Percentiles rank a stretch among this genome's conserved stretches.
These are phyloP conservation scores for Asterionellopsis glacialis DNA, from an alignment of 108 stramenopile genomes.

Conservation along the genomic window DNA sequence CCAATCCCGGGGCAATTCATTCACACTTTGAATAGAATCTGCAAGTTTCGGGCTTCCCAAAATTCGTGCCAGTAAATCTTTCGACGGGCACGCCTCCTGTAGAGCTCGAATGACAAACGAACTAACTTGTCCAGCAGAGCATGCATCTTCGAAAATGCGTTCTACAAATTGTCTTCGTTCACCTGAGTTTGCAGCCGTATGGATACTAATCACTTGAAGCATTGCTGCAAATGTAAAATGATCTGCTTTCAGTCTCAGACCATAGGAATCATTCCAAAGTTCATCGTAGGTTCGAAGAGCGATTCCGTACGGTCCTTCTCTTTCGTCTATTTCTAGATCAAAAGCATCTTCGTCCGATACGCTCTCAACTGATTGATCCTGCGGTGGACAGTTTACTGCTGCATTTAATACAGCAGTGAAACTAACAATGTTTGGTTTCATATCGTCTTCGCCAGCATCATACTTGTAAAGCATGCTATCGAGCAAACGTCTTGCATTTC, in stretches of 20 bases:
- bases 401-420: slow-evolving; percentile 45
- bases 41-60: background rate
- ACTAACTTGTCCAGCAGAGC: slow-evolving; percentile 32
- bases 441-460: slow-evolving; percentile 10
- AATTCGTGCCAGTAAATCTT: slow-evolving; percentile 3
- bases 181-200: slow-evolving; percentile 29
- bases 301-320: slow-evolving; percentile 33
- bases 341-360: background rate
- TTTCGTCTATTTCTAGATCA: background rate
- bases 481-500: slow-evolving; percentile 24
- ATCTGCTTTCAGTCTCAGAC: slow-evolving; percentile 26
- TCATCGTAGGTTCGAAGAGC: slow-evolving; percentile 34
- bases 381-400: slow-evolving; percentile 5
- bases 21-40: background rate
- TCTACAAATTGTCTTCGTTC: slow-evolving; percentile 36
- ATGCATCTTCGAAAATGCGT: slow-evolving; percentile 36
- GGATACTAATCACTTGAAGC: slow-evolving; percentile 23
- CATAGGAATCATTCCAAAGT: slow-evolving; percentile 22
- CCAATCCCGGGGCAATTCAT: slow-evolving; percentile 5
- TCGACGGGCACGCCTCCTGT: background rate
- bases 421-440: slow-evolving; percentile 18
- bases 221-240: slow-evolving; percentile 37
- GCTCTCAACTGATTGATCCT: background rate
- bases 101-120: slow-evolving; percentile 17
- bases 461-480: slow-evolving; percentile 9